phyloP scores from a whole-genome alignment of 192 early-diverging fungal species.

The Podila clonocystis region DNA sequence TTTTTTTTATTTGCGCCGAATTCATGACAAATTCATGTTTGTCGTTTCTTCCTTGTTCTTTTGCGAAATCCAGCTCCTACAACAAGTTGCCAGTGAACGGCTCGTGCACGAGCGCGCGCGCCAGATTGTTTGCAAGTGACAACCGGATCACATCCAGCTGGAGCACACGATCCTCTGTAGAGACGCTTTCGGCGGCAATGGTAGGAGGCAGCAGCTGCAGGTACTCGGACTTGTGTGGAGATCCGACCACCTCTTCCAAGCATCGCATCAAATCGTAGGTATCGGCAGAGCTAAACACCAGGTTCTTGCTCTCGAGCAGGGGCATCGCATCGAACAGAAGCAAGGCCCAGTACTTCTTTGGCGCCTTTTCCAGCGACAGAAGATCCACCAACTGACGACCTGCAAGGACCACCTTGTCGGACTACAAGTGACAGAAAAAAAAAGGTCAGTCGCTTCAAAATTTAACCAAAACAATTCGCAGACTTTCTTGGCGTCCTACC shows the following conservation, averaged over 20 bases:
- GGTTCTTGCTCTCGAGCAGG: constrained; percentile 63
- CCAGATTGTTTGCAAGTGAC: constrained; percentile 37
- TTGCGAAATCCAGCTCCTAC: neutral
- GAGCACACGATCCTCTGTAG: constrained; percentile 22
- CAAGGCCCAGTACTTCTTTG: constrained; percentile 58
- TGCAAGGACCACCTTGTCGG: constrained; percentile 34
- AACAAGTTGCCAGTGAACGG: neutral
- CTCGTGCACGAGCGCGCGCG: constrained; percentile 30
- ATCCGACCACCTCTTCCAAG: constrained; percentile 62
- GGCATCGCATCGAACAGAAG: constrained; percentile 70
- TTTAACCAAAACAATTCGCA: neutral
- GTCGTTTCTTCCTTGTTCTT: no score
- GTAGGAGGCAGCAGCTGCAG: constrained; percentile 27
- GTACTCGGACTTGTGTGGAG: constrained; percentile 42
- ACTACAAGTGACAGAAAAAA: constrained; percentile 6
- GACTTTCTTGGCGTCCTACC: constrained; percentile 2
- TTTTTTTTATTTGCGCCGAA: neutral
- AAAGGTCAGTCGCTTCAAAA: neutral
- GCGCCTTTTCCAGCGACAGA: constrained; percentile 58
- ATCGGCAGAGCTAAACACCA: constrained; percentile 66
- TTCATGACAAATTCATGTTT: no score
- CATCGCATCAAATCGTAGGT: constrained; percentile 74
- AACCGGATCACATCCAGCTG: constrained; percentile 28
- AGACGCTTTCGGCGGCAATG: neutral
- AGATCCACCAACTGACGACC: constrained; percentile 58